phyloP scores from a whole-genome alignment of 2,329 filamentous ascomycete species.

The Hypoxylon rubiginosum region DNA sequence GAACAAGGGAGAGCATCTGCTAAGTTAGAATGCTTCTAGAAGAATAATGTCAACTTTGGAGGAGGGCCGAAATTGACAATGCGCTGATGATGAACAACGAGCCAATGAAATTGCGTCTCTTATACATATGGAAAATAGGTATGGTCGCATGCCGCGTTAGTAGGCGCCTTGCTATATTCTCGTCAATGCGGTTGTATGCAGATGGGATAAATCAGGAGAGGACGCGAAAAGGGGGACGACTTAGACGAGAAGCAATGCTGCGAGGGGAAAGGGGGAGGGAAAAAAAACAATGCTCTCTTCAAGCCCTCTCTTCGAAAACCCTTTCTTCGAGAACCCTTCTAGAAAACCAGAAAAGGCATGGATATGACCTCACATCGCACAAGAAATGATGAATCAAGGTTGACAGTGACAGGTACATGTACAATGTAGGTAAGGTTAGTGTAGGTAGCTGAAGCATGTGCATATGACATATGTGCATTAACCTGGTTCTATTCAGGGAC shows the following conservation, averaged over 20 bases:
- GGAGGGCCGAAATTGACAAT: slow-evolving; percentile 31
- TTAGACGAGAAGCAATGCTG: neutral
- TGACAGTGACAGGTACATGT: neutral
- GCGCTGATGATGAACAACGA: slow-evolving; percentile 17
- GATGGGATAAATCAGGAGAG: neutral
- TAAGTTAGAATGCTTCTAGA: slow-evolving; percentile 44
- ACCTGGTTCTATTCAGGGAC: slow-evolving; percentile 1
- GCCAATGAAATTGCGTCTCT: slow-evolving; percentile 22
- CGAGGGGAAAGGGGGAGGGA: neutral
- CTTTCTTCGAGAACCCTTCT: neutral
- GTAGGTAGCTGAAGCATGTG: neutral
- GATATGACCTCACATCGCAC: neutral
- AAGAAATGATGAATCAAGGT: neutral
- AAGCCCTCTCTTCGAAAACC: neutral
- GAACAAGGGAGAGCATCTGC: slow-evolving; percentile 26
- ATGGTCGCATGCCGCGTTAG: slow-evolving; percentile 5
- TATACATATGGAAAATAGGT: slow-evolving; percentile 5
- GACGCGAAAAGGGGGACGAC: neutral
- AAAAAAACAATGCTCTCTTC: no score
- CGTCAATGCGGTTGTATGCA: neutral
- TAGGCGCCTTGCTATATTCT: slow-evolving; percentile 16
- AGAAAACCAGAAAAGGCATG: neutral
- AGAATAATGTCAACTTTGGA: slow-evolving; percentile 27
- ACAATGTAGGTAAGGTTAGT: neutral
- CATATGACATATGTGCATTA: neutral